Base-by-base conservation (phyloP, 768 basidiomycete genomes). In the Tephrocybe sp. region DNA sequence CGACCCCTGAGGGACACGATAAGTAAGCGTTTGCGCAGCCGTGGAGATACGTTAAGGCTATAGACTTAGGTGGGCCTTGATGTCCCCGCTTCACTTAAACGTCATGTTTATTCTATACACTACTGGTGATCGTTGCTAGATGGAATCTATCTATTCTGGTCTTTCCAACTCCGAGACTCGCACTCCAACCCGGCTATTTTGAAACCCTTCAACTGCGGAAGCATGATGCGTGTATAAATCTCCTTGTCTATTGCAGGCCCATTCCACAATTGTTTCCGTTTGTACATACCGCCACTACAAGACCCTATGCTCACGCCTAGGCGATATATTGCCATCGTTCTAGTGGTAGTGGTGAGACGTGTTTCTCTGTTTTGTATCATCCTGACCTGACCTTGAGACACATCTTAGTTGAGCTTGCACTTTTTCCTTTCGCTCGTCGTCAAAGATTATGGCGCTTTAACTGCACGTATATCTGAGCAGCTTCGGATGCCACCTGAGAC, bases 291-390 rank as follows among this genome's bases (percentile, higher is more conserved):
- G 6, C 17, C 26, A 42, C 20, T 31, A 46, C 39, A 36, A 22
- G 50, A 16, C 39, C 46, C 49, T 64, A 78, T 82, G 75, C 76
- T 83, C 76, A 80, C 84, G 44, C 77, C 82, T 39, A 74, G 79
- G 70, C 78, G 84, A 59, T 81, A 83, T 51, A 65, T 87, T 44
- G 49, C 78, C 30, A 65, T 83, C 52, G 64, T 72, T 45, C 58
- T 82, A 32, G 68, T 66, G 52, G 60, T 74, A 42, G 68, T 83
- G 47, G 83, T 82, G 51, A 51, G 79, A 26, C 67, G 13, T 49
- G 12, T 6, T 42, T 26, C 31, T 45, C 39, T 13, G 16, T 31
- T 11, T 26, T 31, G 10, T 26, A 39, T 19, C 31, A 8, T 41
- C 31, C 19, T 41, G n/a, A 30, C 16, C 36, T 43, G n/a, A 44